Percentiles rank a stretch among this genome's conserved stretches.
Evolutionary conservation across 2,329 filamentous ascomycete genomes (phyloP).

Genomic region (Paracamarosporium sp.): DNA sequence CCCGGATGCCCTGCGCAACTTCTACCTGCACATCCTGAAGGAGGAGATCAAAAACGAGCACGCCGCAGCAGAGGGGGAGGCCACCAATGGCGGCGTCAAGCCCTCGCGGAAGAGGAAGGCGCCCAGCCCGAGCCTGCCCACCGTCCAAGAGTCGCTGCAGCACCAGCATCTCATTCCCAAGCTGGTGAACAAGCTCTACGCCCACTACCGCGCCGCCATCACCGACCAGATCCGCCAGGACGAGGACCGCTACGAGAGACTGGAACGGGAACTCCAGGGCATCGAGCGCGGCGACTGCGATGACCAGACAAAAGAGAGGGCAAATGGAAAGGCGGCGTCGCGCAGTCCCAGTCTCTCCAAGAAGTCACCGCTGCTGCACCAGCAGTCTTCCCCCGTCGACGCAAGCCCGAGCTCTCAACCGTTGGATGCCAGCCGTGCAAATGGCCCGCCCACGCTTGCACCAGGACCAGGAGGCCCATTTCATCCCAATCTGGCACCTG

Average conservation of each 20-base stretch:
- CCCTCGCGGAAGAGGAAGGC: constrained; percentile 76
- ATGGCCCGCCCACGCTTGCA: constrained; percentile 10
- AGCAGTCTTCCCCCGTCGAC: constrained; percentile 22
- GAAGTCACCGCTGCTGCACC: constrained; percentile 32
- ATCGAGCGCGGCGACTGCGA: constrained; percentile 69
- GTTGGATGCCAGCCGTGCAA: constrained; percentile 18
- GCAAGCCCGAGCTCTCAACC: constrained; percentile 11
- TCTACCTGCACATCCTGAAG: constrained; percentile 78
- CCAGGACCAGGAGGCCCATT: constrained; percentile 11
- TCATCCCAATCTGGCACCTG: constrained; percentile 14
- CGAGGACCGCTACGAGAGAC: constrained; percentile 69
- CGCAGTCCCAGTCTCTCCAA: constrained; percentile 31
- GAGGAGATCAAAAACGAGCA: constrained; percentile 71
- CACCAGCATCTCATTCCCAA: constrained; percentile 72
- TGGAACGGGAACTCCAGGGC: constrained; percentile 72
- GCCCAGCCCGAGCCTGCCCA: constrained; percentile 67
- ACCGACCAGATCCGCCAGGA: constrained; percentile 76
- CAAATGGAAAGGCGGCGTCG: constrained; percentile 27
- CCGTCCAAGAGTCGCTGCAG: constrained; percentile 70
- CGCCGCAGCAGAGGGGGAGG: constrained; percentile 53
- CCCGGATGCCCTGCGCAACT: constrained; percentile 77
- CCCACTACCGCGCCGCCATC: constrained; percentile 72
- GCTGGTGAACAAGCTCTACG: constrained; percentile 76
- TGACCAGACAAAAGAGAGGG: constrained; percentile 43
- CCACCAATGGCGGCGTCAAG: constrained; percentile 35